Evolutionary conservation across 306 rosid species (phyloP).

Genomic region (Lathyrus oleraceus): DNA sequence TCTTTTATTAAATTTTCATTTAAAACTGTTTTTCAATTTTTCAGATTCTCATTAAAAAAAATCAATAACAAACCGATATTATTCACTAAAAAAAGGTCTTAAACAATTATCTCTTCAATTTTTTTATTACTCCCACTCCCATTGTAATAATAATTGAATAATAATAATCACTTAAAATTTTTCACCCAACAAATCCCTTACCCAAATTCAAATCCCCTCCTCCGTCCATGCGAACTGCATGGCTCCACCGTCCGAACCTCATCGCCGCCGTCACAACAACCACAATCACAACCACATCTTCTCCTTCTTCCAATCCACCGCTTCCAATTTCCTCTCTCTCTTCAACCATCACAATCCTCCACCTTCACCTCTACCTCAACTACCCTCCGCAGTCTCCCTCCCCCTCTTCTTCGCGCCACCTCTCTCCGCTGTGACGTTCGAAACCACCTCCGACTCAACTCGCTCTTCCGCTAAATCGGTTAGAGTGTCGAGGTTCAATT

Average conservation of each 20-base stretch:
- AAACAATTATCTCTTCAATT: no score
- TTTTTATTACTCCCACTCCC: no score
- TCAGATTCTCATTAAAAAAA: no score
- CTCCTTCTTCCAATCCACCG: constrained; percentile 56
- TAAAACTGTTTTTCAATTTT: no score
- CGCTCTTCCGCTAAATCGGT: constrained; percentile 58
- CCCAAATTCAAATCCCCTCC: not conserved
- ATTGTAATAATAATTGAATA: no score
- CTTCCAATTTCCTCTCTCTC: constrained; percentile 60
- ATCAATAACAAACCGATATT: no score
- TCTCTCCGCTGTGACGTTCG: constrained; percentile 12
- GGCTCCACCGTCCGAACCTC: constrained; percentile 62
- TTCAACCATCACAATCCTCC: constrained; percentile 46
- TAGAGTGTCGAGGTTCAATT: constrained; percentile 50
- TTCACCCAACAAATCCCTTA: not conserved
- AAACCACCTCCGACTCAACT: constrained; percentile 42
- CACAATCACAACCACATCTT: constrained; percentile 46
- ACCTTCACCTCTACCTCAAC: constrained; percentile 26
- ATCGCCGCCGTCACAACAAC: constrained; percentile 32
- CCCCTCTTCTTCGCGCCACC: constrained; percentile 52
- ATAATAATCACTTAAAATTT: no score
- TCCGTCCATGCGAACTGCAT: constrained; percentile 37
- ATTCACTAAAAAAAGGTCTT: no score
- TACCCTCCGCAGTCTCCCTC: constrained; percentile 39
- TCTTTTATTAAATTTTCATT: no score